phyloP scores from a whole-genome alignment of 2,329 filamentous ascomycete genomes.

The Blastomyces gilchristii region DNA sequence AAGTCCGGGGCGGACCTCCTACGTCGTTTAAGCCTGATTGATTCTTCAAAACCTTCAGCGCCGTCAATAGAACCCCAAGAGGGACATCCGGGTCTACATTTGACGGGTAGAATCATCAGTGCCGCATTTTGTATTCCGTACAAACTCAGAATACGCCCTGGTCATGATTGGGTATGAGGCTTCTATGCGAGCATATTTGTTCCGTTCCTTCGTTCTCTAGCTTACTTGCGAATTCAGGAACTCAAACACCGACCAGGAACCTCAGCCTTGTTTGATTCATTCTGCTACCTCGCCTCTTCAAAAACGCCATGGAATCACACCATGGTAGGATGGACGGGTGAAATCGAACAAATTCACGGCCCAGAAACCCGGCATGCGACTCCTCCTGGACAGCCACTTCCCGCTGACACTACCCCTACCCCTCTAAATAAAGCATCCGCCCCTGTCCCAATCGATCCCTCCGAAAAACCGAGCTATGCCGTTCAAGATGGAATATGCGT shows the following conservation, averaged over 20 bases:
- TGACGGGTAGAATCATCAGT: slow-evolving; percentile 54
- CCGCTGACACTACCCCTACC: slow-evolving; percentile 22
- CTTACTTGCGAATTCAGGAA: slow-evolving; percentile 42
- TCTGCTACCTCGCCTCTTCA: slow-evolving; percentile 76
- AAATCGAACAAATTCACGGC: slow-evolving; percentile 49
- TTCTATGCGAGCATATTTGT: slow-evolving; percentile 1
- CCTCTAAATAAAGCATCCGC: slow-evolving; percentile 66
- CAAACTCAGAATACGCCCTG: slow-evolving; percentile 43
- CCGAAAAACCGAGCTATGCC: slow-evolving; percentile 45
- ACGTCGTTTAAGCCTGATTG: slow-evolving; percentile 42
- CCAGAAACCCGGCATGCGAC: slow-evolving; percentile 14
- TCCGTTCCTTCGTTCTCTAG: not conserved
- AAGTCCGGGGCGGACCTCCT: slow-evolving; percentile 42
- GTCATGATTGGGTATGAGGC: slow-evolving; percentile 46
- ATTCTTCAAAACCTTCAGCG: slow-evolving; percentile 30
- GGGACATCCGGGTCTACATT: slow-evolving; percentile 44
- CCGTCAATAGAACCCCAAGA: slow-evolving; percentile 46
- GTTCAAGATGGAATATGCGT: slow-evolving; percentile 61
- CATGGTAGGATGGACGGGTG: slow-evolving; percentile 89
- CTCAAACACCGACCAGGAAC: slow-evolving; percentile 70
- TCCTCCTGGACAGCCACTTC: not conserved
- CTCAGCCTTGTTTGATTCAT: slow-evolving; percentile 85
- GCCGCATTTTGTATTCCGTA: slow-evolving; percentile 55
- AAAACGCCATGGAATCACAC: slow-evolving; percentile 82
- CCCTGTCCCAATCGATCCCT: slow-evolving; percentile 55